phyloP scores from a whole-genome alignment of 1,284 basidiomycete genomes.

The Phaffia rhodozyma region DNA sequence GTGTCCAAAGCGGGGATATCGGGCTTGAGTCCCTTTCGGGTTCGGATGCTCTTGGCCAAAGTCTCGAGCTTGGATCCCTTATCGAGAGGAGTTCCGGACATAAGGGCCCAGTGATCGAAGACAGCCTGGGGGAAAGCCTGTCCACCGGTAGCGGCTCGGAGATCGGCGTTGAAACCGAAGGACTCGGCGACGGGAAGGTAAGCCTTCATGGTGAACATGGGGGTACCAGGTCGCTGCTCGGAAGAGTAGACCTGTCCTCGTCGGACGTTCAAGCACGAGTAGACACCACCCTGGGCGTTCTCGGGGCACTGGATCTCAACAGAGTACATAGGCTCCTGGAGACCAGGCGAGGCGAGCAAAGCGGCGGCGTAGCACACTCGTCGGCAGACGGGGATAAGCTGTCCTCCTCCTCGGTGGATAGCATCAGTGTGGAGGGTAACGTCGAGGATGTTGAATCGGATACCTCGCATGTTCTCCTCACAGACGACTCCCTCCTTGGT shows the following conservation, averaged over 20 bases:
- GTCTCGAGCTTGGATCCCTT: slow-evolving; percentile 84
- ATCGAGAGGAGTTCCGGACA: slow-evolving; percentile 48
- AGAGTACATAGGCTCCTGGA: slow-evolving; percentile 95
- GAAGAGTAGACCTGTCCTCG: slow-evolving; percentile 98
- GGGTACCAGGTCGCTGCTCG: slow-evolving; percentile 93
- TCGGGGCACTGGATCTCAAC: slow-evolving; percentile 99
- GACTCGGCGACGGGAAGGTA: slow-evolving; percentile 95
- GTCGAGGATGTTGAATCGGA: slow-evolving; percentile 92
- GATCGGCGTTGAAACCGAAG: slow-evolving; percentile 97
- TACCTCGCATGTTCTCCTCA: slow-evolving; percentile 98
- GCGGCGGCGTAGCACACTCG: slow-evolving; percentile 95
- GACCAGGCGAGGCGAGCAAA: slow-evolving; percentile 75
- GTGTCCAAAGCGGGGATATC: slow-evolving; percentile 24
- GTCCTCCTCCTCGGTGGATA: slow-evolving; percentile 99
- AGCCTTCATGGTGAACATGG: slow-evolving; percentile 99
- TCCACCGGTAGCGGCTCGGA: slow-evolving; percentile 82
- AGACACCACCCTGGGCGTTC: slow-evolving; percentile 96
- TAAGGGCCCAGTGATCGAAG: slow-evolving; percentile 45
- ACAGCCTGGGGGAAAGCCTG: slow-evolving; percentile 98
- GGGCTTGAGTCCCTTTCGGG: slow-evolving; percentile 79
- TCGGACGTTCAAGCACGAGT: slow-evolving; percentile 83
- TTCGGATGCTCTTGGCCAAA: slow-evolving; percentile 70
- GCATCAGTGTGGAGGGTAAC: slow-evolving; percentile 92
- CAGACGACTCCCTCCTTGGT: slow-evolving; percentile 93
- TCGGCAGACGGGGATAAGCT: slow-evolving; percentile 90